Percentiles rank a stretch among this genome's conserved stretches.
phyloP scores from a whole-genome alignment of 2,329 filamentous ascomycete species.

The Fusarium phyllophilum region DNA sequence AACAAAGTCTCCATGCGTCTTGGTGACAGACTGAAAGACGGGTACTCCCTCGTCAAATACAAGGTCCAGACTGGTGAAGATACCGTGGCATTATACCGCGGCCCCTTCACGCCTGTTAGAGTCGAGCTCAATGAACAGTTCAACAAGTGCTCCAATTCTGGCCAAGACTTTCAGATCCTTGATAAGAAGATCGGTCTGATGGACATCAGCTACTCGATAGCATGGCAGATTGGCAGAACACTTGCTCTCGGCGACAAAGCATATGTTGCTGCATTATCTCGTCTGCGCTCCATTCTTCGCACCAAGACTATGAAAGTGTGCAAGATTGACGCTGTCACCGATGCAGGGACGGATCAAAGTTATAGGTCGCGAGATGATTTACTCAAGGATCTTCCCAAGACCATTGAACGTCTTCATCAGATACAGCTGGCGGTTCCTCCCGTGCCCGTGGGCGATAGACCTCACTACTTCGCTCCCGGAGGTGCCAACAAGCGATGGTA shows the following conservation, averaged over 20 bases:
- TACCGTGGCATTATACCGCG: not conserved
- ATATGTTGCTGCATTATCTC: not conserved
- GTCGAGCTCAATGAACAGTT: not conserved
- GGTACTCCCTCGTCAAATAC: not conserved
- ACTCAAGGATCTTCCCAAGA: not conserved
- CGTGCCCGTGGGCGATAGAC: not conserved
- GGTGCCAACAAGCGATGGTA: not conserved
- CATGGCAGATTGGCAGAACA: not conserved
- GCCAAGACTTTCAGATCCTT: not conserved
- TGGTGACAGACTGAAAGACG: not conserved
- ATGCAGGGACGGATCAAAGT: rapidly evolving
- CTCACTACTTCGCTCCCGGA: not conserved
- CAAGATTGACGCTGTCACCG: not conserved
- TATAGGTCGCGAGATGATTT: not conserved
- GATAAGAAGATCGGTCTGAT: not conserved
- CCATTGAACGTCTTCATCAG: not conserved
- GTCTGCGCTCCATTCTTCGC: not conserved
- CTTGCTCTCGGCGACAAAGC: not conserved
- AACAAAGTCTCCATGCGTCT: not conserved
- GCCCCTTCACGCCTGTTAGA: not conserved
- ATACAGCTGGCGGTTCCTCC: not conserved
- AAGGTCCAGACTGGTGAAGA: not conserved
- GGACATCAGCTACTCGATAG: not conserved
- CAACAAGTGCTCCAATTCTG: not conserved
- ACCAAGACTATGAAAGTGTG: not conserved